Base-by-base conservation (phyloP, 2,329 filamentous ascomycete genomes). In the Colletotrichum australisinense region DNA sequence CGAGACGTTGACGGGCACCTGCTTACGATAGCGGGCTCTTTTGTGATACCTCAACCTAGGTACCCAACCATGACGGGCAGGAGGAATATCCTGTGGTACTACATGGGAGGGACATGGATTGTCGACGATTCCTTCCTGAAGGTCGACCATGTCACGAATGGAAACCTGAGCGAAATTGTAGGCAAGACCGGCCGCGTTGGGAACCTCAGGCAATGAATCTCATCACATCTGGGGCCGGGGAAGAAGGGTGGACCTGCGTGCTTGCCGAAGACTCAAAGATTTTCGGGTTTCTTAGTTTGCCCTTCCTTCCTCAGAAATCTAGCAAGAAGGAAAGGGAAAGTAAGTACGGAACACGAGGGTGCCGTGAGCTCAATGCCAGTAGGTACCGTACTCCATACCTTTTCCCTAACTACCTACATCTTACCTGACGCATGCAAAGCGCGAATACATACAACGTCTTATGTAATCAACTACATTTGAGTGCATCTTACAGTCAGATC, bases 131-230 rank as follows among this genome's bases (percentile, higher is more conserved):
- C 5, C 30, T 64, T 42, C 49, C 62, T 30, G n/a, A 38, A 30
- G 49, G 62, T 55, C 22, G 63, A 24, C 32, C 35, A 42, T 38
- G 35, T 56, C 52, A 65, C 63, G 63, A 65, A 56, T 19, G 63
- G 63, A 30, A 56, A 56, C 52, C 57, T 7, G 32, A 46, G 52
- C 49, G 52, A 57, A 11, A 65, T 65, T 65, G 63, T 28, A 56
- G 63, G 52, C 32, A 65, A 42, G 30, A 55, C 49, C 38, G 32
- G 46, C 28, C 63, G 24, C 38, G 24, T 22, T 7, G 8, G n/a
- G 32, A 28, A 56, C 63, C 63, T 53, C 19, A 63, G 46, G 62
- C 62, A 63, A 22, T 26, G 19, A 38, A 38, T 24, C n/a, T 24
- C 62, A 55, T 53, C 46, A 53, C 28, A 55, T 14, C n/a, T 16